Percentiles rank a stretch among this genome's conserved stretches.
phyloP scores from a whole-genome alignment of 2,329 filamentous ascomycete species.

The Cercospora canescens region DNA sequence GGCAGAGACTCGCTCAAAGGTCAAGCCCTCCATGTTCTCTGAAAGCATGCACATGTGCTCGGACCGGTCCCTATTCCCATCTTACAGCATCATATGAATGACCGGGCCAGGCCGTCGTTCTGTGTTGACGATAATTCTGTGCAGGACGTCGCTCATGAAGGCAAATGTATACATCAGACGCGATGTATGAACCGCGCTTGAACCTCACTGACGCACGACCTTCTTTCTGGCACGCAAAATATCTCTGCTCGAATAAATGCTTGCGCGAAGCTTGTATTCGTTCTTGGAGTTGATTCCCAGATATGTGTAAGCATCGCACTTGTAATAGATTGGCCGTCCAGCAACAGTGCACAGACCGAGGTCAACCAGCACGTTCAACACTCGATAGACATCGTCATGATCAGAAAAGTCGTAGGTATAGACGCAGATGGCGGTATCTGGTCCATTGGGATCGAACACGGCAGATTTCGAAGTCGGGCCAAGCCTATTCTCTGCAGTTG shows the following conservation, averaged over 20 bases:
- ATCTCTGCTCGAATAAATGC: constrained; percentile 45
- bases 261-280: constrained; percentile 44
- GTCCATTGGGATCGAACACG: constrained; percentile 45
- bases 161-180: too few species aligned
- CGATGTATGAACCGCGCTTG: too few species aligned
- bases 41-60: too few species aligned
- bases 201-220: constrained; percentile 18
- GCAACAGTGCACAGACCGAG: constrained; percentile 57
- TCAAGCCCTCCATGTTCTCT: too few species aligned
- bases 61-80: too few species aligned
- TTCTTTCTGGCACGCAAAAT: constrained; percentile 24
- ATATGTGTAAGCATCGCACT: constrained; percentile 61
- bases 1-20: too few species aligned
- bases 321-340: constrained; percentile 69
- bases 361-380: constrained; percentile 60
- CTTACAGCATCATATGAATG: too few species aligned
- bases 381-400: constrained; percentile 65
- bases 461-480: constrained; percentile 74
- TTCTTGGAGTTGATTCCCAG: constrained; percentile 44
- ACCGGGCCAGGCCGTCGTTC: too few species aligned
- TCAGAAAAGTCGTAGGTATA: constrained; percentile 78
- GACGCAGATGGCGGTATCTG: constrained; percentile 64
- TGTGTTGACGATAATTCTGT: too few species aligned
- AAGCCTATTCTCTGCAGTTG: constrained; percentile 67
- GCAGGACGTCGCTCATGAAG: too few species aligned